Percentiles rank a stretch among this genome's conserved stretches.
phyloP scores from a whole-genome alignment of 805 yeast species.

The Hanseniaspora occidentalis region DNA sequence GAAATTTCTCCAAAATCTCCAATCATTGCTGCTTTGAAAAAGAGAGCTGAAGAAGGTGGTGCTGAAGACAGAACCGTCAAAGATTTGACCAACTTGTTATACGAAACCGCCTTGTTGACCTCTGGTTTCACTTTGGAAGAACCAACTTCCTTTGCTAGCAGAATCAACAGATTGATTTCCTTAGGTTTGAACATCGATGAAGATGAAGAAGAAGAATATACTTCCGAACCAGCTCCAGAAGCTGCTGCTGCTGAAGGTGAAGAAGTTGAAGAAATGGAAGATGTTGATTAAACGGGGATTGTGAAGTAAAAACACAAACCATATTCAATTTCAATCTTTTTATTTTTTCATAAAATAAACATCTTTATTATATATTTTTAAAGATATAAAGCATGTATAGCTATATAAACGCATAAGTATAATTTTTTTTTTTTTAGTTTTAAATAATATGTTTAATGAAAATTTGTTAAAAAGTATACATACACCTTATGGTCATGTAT shows the following conservation, averaged over 20 bases:
- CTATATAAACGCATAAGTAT: background rate
- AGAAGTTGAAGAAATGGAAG: constrained; percentile 83
- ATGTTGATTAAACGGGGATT: constrained; percentile 96
- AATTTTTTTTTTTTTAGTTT: background rate
- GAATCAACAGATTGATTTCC: constrained; percentile 96
- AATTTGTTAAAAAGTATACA: no score
- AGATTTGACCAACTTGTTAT: constrained; percentile 91
- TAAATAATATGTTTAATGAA: no score
- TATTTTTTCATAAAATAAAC: background rate
- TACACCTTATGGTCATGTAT: no score
- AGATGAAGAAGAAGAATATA: constrained; percentile 43
- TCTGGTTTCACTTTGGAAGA: constrained; percentile 99
- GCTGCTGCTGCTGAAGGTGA: constrained; percentile 53
- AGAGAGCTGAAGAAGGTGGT: constrained; percentile 94
- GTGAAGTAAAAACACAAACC: background rate
- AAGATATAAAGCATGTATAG: background rate
- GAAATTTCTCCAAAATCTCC: constrained; percentile 97
- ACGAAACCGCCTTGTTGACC: constrained; percentile 95
- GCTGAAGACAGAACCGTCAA: constrained; percentile 97
- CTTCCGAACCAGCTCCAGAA: constrained; percentile 38
- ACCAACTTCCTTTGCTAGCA: constrained; percentile 92
- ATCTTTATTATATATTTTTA: background rate
- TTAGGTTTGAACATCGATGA: constrained; percentile 97
- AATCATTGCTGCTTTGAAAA: constrained; percentile 88
- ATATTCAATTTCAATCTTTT: background rate